These are phyloP conservation scores for Intubia oerlemansii DNA, from an alignment of 2,329 filamentous ascomycete species.

Conservation along the genomic window DNA sequence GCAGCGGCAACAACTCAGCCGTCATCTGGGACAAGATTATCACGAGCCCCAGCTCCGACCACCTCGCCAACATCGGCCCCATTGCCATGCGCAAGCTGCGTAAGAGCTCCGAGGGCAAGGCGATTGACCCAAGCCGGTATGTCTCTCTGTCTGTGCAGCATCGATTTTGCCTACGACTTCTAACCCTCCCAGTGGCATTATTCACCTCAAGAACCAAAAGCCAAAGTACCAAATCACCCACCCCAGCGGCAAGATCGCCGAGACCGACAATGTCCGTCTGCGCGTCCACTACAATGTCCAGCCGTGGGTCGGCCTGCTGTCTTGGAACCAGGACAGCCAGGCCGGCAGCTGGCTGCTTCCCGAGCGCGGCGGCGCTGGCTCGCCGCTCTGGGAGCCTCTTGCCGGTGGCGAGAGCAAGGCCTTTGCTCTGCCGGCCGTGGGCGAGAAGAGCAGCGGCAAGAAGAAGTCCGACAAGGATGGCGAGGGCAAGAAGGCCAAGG, in stretches of 20 bases:
- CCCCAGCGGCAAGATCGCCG: constrained; percentile 56
- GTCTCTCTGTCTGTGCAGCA: background rate
- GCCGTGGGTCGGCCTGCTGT: constrained; percentile 79
- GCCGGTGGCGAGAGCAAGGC: constrained; percentile 39
- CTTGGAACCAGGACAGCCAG: constrained; percentile 52
- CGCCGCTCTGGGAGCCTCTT: constrained; percentile 36
- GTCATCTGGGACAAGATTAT: constrained; percentile 97
- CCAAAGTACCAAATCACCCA: constrained; percentile 97
- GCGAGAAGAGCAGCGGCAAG: background rate
- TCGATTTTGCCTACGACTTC: background rate
- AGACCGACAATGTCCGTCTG: constrained; percentile 52
- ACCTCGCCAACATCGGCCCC: constrained; percentile 38
- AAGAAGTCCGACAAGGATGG: background rate
- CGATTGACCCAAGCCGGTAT: constrained; percentile 33
- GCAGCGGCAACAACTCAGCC: constrained; percentile 38
- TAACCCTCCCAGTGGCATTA: constrained; percentile 54
- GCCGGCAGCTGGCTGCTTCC: constrained; percentile 4
- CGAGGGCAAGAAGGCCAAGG: constrained; percentile 1
- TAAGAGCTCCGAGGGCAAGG: constrained; percentile 36
- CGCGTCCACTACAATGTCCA: constrained; percentile 90
- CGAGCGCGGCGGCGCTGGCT: constrained; percentile 3
- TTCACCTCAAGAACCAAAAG: constrained; percentile 64
- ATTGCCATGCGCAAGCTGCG: constrained; percentile 39
- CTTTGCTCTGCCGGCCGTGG: constrained; percentile 42
- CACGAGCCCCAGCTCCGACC: constrained; percentile 44